Evolutionary conservation across 768 basidiomycete species (phyloP).

Genomic region (Pleurotus tuber-regium): DNA sequence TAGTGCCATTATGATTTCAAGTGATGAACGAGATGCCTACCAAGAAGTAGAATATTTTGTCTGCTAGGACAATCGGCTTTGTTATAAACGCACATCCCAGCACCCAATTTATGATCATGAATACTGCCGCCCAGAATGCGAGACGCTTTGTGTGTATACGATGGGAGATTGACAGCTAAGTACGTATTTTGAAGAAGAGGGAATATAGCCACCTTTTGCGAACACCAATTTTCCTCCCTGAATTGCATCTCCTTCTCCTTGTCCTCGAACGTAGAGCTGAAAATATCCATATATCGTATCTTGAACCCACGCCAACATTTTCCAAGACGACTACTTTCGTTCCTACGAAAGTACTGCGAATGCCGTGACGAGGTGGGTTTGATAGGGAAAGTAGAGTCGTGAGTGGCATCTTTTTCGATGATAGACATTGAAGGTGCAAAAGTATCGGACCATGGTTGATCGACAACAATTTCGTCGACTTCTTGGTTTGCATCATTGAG

Average conservation of each 20-base stretch:
- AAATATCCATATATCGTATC: not conserved
- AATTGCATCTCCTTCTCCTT: not conserved
- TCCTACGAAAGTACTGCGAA: not conserved
- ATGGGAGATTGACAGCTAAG: no score
- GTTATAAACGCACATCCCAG: slow-evolving; percentile 8
- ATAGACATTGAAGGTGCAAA: not conserved
- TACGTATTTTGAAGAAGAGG: not conserved
- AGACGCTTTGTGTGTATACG: not conserved
- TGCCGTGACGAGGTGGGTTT: not conserved
- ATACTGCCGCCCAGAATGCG: slow-evolving; percentile 8
- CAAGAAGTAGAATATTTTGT: slow-evolving; percentile 10
- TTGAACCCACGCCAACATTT: not conserved
- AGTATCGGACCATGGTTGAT: slow-evolving; percentile 7
- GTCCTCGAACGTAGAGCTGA: slow-evolving; percentile 4
- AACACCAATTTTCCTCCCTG: slow-evolving; percentile 1
- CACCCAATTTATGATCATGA: slow-evolving; percentile 9
- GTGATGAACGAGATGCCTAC: not conserved
- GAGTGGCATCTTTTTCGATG: not conserved
- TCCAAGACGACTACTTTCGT: not conserved
- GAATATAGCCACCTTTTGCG: not conserved
- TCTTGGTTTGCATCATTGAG: slow-evolving; percentile 2
- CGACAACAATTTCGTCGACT: slow-evolving; percentile 10
- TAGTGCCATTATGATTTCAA: not conserved
- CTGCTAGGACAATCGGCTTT: slow-evolving; percentile 6
- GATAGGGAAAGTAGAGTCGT: not conserved